Evolutionary conservation across 352 stramenopile species (phyloP), one percentile per base, ranked within the genome.

Genomic region (Pseudoperonospora humuli): DNA sequence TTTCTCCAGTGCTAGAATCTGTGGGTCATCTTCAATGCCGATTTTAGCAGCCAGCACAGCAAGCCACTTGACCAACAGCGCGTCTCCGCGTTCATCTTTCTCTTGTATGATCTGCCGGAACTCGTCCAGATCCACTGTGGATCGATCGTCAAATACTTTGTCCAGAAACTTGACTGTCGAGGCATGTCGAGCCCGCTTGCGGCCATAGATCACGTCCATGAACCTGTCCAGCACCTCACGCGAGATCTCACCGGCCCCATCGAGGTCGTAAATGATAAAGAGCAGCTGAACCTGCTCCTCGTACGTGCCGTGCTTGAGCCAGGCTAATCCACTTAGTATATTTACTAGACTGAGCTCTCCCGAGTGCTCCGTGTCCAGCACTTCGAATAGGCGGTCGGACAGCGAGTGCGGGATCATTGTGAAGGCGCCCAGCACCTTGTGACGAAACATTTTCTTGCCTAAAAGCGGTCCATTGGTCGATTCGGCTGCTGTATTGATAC

Each of bases 201-300:
- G 68, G 17, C 81, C 81, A 39, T 91, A 93, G 11, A 93, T 73
- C 33, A 93, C 78, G 47, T 89, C 76, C 71, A 90, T 86, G 53
- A 93, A 93, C 8, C 72, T 67, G 21, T 86, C 68, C 25, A 93
- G 54, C 18, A 84, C 56, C 25, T 88, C 81, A 13, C 75, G 62
- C 28, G 76, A 57, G n/a, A 93, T 56, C 19, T 78, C 59, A 13
- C 75, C 72, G 3, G 61, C 65, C 9, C 42, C 48, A 39, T 90
- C 73, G n/a, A 89, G 48, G 46, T 93, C 81, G 62, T 93, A 93
- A 45, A 93, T 81, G 24, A 69, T 74, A 42, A 91, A 93, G 8
- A 93, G 61, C 38, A 93, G 50, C 28, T 83, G 74, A 42, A 82
- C 57, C 23, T 85, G 77, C 41, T 89, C 80, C 13, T 88, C 75